Percentiles rank a stretch among this genome's conserved stretches.
Evolutionary conservation across 1,284 basidiomycete species (phyloP).

Genomic region (Trametes polyzona): DNA sequence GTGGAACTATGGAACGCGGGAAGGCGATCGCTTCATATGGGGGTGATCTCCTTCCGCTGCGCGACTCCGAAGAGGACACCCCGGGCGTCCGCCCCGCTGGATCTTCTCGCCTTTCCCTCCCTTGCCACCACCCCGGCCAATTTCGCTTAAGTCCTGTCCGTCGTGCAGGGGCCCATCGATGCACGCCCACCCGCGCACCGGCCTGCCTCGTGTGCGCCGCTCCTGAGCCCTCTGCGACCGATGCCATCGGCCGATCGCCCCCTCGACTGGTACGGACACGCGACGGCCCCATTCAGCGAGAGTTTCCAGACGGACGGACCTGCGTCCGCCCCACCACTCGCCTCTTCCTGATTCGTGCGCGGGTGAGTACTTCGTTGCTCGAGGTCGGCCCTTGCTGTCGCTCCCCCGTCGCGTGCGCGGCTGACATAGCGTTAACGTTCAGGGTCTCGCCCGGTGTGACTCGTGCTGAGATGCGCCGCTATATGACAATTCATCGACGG

Average conservation of each 20-base stretch:
- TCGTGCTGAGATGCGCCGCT: slow-evolving; percentile 8
- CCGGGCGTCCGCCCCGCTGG: neutral
- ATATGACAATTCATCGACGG: slow-evolving; percentile 5
- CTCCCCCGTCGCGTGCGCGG: no score
- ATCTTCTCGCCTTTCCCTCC: neutral
- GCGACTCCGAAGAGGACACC: neutral
- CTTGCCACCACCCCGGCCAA: no score
- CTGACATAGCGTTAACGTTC: neutral
- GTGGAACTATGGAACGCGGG: neutral
- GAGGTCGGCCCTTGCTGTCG: no score
- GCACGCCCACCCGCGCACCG: neutral
- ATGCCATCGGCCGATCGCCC: neutral
- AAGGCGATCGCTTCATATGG: neutral
- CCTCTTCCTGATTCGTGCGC: no score
- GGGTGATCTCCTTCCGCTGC: neutral
- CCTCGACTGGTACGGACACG: neutral
- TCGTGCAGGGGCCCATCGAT: neutral
- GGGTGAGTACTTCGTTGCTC: no score
- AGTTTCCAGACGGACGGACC: no score
- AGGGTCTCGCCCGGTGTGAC: slow-evolving; percentile 6
- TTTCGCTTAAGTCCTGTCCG: neutral
- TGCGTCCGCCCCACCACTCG: neutral
- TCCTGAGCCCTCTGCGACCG: neutral
- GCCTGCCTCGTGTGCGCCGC: neutral
- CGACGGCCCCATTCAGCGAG: neutral